phyloP scores from a whole-genome alignment of 352 stramenopile species.

The Phytophthora kernoviae region DNA sequence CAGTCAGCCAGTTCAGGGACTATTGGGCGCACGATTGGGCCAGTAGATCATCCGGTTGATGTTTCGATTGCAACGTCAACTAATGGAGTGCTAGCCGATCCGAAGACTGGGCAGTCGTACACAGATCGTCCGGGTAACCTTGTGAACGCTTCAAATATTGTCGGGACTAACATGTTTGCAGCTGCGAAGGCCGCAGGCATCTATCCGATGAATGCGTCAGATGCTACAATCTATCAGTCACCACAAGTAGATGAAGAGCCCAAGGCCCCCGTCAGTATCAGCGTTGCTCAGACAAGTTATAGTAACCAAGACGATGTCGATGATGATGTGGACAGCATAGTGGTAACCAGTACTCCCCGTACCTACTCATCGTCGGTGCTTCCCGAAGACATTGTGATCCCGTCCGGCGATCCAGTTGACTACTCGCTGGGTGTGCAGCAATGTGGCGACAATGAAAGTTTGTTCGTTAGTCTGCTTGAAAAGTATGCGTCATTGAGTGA shows the following conservation, averaged over 20 bases:
- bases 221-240: constrained; percentile 20
- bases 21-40: constrained; percentile 33
- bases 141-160: constrained; percentile 44
- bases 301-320: constrained; percentile 27
- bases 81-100: constrained; percentile 3
- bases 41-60: constrained; percentile 14
- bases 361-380: constrained; percentile 54
- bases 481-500: constrained; percentile 79
- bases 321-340: constrained; percentile 26
- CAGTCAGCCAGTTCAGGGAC: constrained; percentile 50
- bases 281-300: constrained; percentile 16
- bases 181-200: constrained; percentile 41
- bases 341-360: constrained; percentile 38
- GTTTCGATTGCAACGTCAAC: constrained; percentile 22
- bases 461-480: constrained; percentile 85
- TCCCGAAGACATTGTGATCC: constrained; percentile 76
- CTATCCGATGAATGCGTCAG: constrained; percentile 30
- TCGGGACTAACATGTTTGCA: constrained; percentile 42
- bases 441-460: constrained; percentile 77
- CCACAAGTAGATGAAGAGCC: constrained; percentile 7
- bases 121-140: constrained; percentile 27
- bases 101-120: neutral
- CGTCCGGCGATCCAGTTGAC: constrained; percentile 78
- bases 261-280: neutral
- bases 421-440: constrained; percentile 83